These are phyloP conservation scores for Fusarium bulbicola DNA, from an alignment of 2,329 filamentous ascomycete genomes.

Conservation along the genomic window DNA sequence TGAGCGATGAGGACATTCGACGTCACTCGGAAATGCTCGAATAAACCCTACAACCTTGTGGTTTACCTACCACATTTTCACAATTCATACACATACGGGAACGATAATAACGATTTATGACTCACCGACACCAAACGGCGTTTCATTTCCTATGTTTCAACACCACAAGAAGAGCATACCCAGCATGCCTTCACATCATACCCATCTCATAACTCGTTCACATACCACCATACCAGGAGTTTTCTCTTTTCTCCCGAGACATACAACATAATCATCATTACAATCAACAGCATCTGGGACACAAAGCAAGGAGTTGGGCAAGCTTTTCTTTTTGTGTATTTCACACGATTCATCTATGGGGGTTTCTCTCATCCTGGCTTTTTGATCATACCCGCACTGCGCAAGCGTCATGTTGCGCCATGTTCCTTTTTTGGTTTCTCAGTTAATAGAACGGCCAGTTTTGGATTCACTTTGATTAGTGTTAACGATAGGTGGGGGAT, in stretches of 20 bases:
- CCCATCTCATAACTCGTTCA: slow-evolving; percentile 14
- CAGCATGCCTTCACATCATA: slow-evolving; percentile 33
- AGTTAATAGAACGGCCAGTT: not conserved
- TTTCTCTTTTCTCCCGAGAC: slow-evolving; percentile 5
- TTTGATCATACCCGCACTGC: slow-evolving; percentile 32
- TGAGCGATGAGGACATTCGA: slow-evolving; percentile 79
- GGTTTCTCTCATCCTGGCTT: slow-evolving; percentile 19
- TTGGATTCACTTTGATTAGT: slow-evolving; percentile 26
- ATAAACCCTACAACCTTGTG: slow-evolving; percentile 21
- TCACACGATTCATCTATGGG: slow-evolving; percentile 21
- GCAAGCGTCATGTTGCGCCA: slow-evolving; percentile 5
- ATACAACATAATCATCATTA: slow-evolving; percentile 25
- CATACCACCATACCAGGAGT: not conserved
- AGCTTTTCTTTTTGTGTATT: slow-evolving; percentile 28
- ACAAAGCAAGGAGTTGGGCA: slow-evolving; percentile 42
- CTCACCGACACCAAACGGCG: slow-evolving; percentile 30
- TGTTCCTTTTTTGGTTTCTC: slow-evolving; percentile 13
- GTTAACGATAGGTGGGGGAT: slow-evolving; percentile 11
- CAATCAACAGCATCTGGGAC: slow-evolving; percentile 34
- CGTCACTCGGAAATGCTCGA: slow-evolving; percentile 61
- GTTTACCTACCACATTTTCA: not conserved
- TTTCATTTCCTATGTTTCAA: slow-evolving; percentile 32
- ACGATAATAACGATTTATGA: slow-evolving; percentile 33
- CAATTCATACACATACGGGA: slow-evolving; percentile 8
- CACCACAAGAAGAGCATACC: slow-evolving; percentile 32